Percentiles rank a stretch among this genome's conserved stretches.
These are phyloP conservation scores for Fraxinus pennsylvanica DNA, from an alignment of 257 asterid species.

Conservation along the genomic window DNA sequence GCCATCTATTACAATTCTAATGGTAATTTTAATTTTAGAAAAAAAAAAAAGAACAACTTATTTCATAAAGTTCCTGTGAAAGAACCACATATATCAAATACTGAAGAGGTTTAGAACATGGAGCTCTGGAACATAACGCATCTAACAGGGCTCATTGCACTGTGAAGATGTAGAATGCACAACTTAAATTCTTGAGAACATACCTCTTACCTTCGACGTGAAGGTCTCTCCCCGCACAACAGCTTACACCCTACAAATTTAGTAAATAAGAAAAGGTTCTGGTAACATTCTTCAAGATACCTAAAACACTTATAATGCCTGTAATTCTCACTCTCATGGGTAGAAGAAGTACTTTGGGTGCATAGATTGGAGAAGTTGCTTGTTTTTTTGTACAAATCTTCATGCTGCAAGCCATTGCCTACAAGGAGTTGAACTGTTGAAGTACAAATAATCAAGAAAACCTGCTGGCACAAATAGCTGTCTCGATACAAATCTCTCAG, in stretches of 20 bases:
- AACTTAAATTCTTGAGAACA: conserved; percentile 22
- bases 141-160: conserved; percentile 11
- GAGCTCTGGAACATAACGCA: conserved; percentile 1
- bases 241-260: conserved; percentile 51
- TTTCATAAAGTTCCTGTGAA: background rate
- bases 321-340: conserved; percentile 24
- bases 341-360: conserved; percentile 43
- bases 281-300: conserved; percentile 22
- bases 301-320: conserved; percentile 23
- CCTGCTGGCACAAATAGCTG: conserved; percentile 27
- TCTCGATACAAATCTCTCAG: conserved; percentile 16
- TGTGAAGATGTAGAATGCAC: conserved; percentile 17
- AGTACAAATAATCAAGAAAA: conserved; percentile 28
- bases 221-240: too few relatives aligned
- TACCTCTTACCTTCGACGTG: too few relatives aligned
- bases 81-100: background rate
- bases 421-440: conserved; percentile 36
- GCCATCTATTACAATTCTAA: conserved; percentile 3
- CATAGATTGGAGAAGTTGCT: conserved; percentile 37
- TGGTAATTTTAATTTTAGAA: background rate
- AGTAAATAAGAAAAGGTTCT: conserved; percentile 23
- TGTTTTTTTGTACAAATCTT: conserved; percentile 38
- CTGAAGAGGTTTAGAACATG: conserved; percentile 11
- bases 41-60: background rate
- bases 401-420: conserved; percentile 58